These are phyloP conservation scores for Rhipidocladum racemiflorum DNA, from an alignment of 176 grass and related monocot genomes.

Conservation along the genomic window DNA sequence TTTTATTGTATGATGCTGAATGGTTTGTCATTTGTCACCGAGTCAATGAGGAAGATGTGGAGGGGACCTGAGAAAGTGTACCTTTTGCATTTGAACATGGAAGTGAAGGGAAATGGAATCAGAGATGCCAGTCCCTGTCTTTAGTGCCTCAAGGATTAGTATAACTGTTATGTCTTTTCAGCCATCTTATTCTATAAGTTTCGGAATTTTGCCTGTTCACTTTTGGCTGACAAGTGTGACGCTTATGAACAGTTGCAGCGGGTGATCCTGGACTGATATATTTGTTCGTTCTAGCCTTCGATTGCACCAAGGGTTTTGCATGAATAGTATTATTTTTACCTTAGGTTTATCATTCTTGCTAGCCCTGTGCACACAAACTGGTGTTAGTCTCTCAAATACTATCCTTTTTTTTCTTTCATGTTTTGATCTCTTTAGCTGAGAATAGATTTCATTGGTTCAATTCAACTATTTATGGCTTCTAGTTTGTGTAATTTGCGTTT, in stretches of 20 bases:
- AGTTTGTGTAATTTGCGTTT: neutral
- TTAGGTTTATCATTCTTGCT: neutral
- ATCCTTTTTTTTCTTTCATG: neutral
- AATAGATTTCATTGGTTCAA: neutral
- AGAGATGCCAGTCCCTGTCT: too few species aligned
- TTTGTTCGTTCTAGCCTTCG: neutral
- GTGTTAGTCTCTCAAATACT: neutral
- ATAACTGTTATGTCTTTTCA: neutral
- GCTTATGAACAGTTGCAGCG: neutral
- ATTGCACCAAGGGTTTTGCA: neutral
- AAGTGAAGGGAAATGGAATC: neutral
- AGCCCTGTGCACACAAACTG: neutral
- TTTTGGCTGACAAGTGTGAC: neutral
- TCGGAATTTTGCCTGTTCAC: neutral
- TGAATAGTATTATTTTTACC: neutral
- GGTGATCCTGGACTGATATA: neutral
- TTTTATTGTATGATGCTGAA: neutral
- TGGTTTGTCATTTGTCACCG: neutral
- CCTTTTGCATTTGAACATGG: neutral
- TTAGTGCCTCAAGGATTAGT: too few species aligned
- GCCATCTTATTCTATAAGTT: neutral
- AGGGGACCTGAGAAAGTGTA: neutral
- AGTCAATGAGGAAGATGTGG: neutral
- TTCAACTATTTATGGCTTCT: neutral
- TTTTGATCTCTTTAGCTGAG: neutral